Evolutionary conservation across 768 basidiomycete species (phyloP).

Genomic region (Trichaptum fuscoviolaceum): DNA sequence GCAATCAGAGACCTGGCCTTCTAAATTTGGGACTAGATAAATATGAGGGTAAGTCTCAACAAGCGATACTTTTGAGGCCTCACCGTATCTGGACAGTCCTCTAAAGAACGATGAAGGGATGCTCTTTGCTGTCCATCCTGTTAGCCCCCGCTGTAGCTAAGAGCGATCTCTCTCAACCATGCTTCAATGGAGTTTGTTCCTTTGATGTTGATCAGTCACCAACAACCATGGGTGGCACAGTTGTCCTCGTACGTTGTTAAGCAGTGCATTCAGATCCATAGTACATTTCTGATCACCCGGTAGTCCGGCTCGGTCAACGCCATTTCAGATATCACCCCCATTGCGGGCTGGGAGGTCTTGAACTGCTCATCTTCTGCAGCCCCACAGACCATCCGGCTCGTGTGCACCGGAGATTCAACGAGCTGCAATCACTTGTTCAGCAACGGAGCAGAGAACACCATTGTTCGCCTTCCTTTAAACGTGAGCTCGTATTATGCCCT

Average conservation of each 20-base stretch:
- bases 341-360: constrained; percentile 18
- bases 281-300: background rate
- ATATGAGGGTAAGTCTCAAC: too few species aligned
- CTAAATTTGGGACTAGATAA: too few species aligned
- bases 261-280: background rate
- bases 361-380: constrained; percentile 11
- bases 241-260: background rate
- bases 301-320: constrained; percentile 7
- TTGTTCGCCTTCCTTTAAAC: constrained; percentile 16
- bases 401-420: constrained; percentile 6
- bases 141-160: background rate
- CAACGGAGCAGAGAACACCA: constrained; percentile 13
- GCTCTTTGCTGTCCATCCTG: background rate
- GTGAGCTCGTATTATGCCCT: constrained; percentile 1
- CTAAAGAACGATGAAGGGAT: background rate
- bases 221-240: background rate
- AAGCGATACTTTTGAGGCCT: too few species aligned
- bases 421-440: constrained; percentile 16
- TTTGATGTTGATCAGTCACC: background rate
- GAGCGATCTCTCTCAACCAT: background rate
- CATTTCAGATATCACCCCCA: constrained; percentile 17
- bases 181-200: constrained; percentile 1
- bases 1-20: too few species aligned
- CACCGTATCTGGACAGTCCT: too few species aligned
- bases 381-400: constrained; percentile 10